Base-by-base conservation (phyloP, 2,329 filamentous ascomycete genomes). In the Ascochyta rabiei region DNA sequence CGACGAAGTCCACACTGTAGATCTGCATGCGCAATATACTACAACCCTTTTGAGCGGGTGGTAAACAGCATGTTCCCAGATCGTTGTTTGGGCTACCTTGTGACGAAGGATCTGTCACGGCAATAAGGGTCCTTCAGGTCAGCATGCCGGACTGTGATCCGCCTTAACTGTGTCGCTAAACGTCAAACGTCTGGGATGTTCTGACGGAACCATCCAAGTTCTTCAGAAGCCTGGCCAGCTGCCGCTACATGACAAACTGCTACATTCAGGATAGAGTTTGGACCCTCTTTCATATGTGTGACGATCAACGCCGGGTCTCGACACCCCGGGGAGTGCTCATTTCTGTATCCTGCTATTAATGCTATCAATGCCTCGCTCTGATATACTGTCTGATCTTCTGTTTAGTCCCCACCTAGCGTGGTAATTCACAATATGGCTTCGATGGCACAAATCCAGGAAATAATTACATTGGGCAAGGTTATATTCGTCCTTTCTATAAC, bases 171-270 rank as follows among this genome's bases (percentile, higher is more conserved):
- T 53, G 39, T 58, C 43, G 45, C 48, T 62, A 51, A 38, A 72
- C 66, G 34, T 56, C 26, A 55, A 57, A 59, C 57, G 63, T 67
- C 61, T 69, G 61, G 63, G 57, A 42, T 59, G 31, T 38, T 52
- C 41, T 53, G 48, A 40, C 48, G 52, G 52, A 64, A 62, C 54
- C 33, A 57, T 59, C 48, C 53, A 61, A 35, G 58, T 62, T 45
- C 43, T 45, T 51, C 30, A 40, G 35, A 15, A 33, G 5, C n/a
- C 8, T 21, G 31, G 5, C 64, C 64, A 66, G 60, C 63, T 28
- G 34, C 13, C n/a, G 24, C n/a, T 28, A 19, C 15, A 21, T 6
- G 13, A 44, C 40, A 42, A 13, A 23, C 40, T 57, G 31, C 31
- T 44, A 50, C 43, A n/a, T 18, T 13, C n/a, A 46, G 16, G 39